A percentile compares a stretch with the other conserved stretches of the same genome.
phyloP scores from a whole-genome alignment of 164 flowering plant genomes.

The Saururus chinensis region DNA sequence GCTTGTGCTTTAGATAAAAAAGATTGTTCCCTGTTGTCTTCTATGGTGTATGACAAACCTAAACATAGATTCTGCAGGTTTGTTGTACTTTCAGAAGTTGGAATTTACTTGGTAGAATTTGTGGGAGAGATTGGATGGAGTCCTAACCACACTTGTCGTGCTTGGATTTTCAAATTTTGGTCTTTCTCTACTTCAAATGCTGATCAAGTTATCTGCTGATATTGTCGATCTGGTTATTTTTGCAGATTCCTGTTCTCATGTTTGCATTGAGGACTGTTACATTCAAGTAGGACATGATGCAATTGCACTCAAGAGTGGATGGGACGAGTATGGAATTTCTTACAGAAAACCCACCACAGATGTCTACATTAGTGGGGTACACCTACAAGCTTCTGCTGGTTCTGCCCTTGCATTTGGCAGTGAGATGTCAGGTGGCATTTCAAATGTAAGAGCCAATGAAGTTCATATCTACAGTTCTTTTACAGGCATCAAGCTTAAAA shows the following conservation, averaged over 20 bases:
- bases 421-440: constrained; percentile 80
- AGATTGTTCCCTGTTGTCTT: too few species aligned
- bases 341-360: constrained; percentile 39
- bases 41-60: too few species aligned
- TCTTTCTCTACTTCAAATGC: neutral
- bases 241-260: constrained; percentile 53
- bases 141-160: too few species aligned
- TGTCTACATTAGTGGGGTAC: constrained; percentile 32
- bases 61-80: too few species aligned
- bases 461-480: constrained; percentile 28
- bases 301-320: constrained; percentile 62
- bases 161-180: neutral
- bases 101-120: too few species aligned
- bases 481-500: constrained; percentile 37
- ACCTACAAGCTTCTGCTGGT: constrained; percentile 37
- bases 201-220: neutral
- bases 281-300: constrained; percentile 57
- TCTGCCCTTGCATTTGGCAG: constrained; percentile 58
- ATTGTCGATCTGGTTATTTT: neutral
- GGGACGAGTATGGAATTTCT: constrained; percentile 73
- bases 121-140: too few species aligned
- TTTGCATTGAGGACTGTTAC: constrained; percentile 59
- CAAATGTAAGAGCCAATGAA: constrained; percentile 29
- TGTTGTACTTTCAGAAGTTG: too few species aligned
- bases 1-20: too few species aligned